phyloP scores from a whole-genome alignment of 768 basidiomycete genomes.

The Wakefieldia striispora region DNA sequence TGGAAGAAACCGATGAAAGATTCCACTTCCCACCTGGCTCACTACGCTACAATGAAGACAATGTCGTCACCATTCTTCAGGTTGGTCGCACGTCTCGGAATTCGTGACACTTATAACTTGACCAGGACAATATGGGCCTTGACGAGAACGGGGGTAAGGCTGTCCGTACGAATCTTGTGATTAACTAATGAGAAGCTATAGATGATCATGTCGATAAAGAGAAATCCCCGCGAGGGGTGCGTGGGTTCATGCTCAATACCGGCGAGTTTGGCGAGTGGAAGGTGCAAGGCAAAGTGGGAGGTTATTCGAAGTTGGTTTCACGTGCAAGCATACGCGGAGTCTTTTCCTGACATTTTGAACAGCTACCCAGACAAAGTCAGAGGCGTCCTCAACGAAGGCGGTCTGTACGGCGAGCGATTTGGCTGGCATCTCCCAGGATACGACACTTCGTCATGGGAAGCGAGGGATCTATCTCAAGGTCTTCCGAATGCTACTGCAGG shows the following conservation, averaged over 20 bases:
- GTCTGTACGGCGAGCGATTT: conserved; percentile 63
- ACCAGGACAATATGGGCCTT: conserved; percentile 77
- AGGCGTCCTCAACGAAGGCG: conserved; percentile 71
- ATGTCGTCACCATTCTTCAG: conserved; percentile 77
- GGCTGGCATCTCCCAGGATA: conserved; percentile 79
- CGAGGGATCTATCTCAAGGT: conserved; percentile 55
- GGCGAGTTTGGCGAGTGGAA: conserved; percentile 66
- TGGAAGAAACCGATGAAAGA: conserved; percentile 66
- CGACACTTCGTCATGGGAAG: conserved; percentile 57
- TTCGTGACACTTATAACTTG: conserved; percentile 1
- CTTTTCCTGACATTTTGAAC: background rate
- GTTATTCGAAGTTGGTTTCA: conserved; percentile 54
- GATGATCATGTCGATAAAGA: conserved; percentile 48
- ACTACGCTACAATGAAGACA: conserved; percentile 52
- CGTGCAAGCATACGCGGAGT: background rate
- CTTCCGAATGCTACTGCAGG: conserved; percentile 60
- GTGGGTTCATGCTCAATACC: conserved; percentile 67
- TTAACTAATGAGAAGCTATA: conserved; percentile 5
- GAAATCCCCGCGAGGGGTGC: conserved; percentile 75
- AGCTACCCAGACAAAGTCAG: conserved; percentile 76
- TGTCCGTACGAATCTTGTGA: background rate
- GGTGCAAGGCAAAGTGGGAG: conserved; percentile 76
- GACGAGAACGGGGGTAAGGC: conserved; percentile 56
- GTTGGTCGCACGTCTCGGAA: conserved; percentile 34
- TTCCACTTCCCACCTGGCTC: conserved; percentile 62